Percentiles rank a stretch among this genome's conserved stretches.
Conservation (phyloP, 495 filamentous ascomycete genomes). For the Aspergillus ostianus region DNA sequence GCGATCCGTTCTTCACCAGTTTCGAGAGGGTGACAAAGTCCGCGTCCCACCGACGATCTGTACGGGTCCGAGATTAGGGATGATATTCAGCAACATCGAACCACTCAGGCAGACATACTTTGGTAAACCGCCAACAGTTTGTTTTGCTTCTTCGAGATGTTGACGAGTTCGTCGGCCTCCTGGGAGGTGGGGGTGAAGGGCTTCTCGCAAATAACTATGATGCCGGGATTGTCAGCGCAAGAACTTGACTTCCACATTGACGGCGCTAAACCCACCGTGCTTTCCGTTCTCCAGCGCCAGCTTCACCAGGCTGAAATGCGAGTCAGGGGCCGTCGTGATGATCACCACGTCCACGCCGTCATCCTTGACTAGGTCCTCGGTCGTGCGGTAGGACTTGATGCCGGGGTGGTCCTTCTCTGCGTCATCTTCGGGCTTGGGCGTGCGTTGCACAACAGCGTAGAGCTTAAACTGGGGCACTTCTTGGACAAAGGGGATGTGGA, state of each 20-base stretch:
- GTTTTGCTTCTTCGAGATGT: conserved; percentile 58
- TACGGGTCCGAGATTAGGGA: background rate
- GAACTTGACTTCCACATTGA: background rate
- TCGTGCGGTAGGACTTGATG: conserved; percentile 60
- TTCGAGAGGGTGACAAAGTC: conserved; percentile 77
- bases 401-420: conserved; percentile 65
- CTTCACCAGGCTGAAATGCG: conserved; percentile 66
- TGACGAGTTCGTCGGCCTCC: conserved; percentile 70
- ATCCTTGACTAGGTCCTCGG: conserved; percentile 65
- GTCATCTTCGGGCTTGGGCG: conserved; percentile 61
- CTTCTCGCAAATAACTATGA: conserved; percentile 76
- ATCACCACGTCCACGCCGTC: conserved; percentile 66
- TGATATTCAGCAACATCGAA: background rate
- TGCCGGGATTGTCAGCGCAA: background rate
- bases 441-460: conserved; percentile 78
- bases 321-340: conserved; percentile 72
- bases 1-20: conserved; percentile 51
- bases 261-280: conserved; percentile 49
- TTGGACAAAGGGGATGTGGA: conserved; percentile 85
- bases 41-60: conserved; percentile 76
- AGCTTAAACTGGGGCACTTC: conserved; percentile 63
- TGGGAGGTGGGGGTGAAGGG: conserved; percentile 73
- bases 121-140: conserved; percentile 78
- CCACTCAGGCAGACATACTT: conserved; percentile 44
- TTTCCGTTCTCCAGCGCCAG: conserved; percentile 71